Evolutionary conservation across 768 basidiomycete genomes (phyloP).

Genomic region (Suillus sp.): DNA sequence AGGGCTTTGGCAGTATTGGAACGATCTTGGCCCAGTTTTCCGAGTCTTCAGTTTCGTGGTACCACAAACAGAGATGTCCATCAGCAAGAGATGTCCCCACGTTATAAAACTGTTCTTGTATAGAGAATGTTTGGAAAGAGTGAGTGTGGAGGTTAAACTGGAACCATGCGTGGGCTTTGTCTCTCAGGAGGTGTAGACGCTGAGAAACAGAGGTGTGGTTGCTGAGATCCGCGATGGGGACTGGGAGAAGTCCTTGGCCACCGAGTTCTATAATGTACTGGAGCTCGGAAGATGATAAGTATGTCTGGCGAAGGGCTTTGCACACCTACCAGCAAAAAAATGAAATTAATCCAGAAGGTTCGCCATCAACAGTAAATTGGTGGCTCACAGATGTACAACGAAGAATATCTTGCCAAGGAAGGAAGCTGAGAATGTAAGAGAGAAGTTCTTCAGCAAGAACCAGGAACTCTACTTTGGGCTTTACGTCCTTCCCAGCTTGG

Average conservation of each 20-base stretch:
- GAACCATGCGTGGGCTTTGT: conserved; percentile 4
- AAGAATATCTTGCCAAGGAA: conserved; percentile 1
- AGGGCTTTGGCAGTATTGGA: background rate
- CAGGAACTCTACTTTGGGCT: background rate
- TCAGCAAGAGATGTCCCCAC: background rate
- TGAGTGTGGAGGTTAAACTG: background rate
- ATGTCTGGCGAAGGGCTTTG: background rate
- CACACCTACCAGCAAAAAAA: background rate
- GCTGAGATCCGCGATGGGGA: background rate
- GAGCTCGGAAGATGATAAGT: background rate
- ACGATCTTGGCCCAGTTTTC: background rate
- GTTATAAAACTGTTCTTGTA: background rate
- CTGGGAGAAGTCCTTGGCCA: background rate
- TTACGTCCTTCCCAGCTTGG: background rate
- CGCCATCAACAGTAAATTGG: background rate
- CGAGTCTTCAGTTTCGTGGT: background rate
- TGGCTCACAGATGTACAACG: background rate
- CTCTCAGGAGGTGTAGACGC: background rate
- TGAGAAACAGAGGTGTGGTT: background rate
- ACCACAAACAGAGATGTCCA: conserved; percentile 1
- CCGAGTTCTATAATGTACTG: conserved; percentile 9
- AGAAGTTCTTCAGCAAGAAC: conserved; percentile 4
- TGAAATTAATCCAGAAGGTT: background rate
- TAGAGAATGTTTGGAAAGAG: background rate
- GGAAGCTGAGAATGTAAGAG: background rate